These are phyloP conservation scores for Penicillium frequentans DNA, from an alignment of 2,329 filamentous ascomycete species.

Conservation along the genomic window DNA sequence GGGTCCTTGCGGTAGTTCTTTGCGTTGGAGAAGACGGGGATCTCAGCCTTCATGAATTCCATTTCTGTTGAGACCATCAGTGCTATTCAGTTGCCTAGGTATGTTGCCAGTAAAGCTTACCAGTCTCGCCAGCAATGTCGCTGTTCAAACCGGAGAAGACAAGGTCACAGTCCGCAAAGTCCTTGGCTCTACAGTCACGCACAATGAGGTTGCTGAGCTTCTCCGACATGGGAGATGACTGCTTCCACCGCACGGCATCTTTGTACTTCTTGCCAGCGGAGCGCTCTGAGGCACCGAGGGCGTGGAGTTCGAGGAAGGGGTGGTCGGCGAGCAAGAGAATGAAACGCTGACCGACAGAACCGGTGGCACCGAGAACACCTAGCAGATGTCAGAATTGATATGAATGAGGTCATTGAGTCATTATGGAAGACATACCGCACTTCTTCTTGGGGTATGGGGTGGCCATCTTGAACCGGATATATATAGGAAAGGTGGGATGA, in stretches of 20 bases:
- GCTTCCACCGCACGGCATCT: constrained; percentile 95
- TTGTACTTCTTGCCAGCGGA: constrained; percentile 93
- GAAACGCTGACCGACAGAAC: constrained; percentile 93
- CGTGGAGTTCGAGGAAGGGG: constrained; percentile 81
- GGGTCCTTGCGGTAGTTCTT: constrained; percentile 95
- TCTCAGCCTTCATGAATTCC: constrained; percentile 83
- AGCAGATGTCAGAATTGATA: constrained; percentile 17
- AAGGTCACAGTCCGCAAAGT: constrained; percentile 87
- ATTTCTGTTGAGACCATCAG: constrained; percentile 62
- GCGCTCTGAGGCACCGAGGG: constrained; percentile 83
- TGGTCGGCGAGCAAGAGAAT: constrained; percentile 88
- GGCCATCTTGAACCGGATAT: constrained; percentile 2
- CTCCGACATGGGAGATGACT: constrained; percentile 76
- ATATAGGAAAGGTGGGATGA: background rate
- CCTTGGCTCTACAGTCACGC: constrained; percentile 75
- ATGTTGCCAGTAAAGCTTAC: constrained; percentile 50
- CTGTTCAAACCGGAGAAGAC: constrained; percentile 92
- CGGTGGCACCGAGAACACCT: constrained; percentile 86
- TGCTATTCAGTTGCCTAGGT: background rate
- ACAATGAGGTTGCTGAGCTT: constrained; percentile 77
- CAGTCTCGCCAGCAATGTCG: constrained; percentile 87
- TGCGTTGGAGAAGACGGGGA: constrained; percentile 94
- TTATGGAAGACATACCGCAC: constrained; percentile 33
- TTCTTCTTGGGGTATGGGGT: constrained; percentile 38
- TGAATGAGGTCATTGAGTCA: background rate